These are phyloP conservation scores for Stagonosporopsis cucurbitacearum DNA, from an alignment of 2,329 filamentous ascomycete species.

Conservation along the genomic window DNA sequence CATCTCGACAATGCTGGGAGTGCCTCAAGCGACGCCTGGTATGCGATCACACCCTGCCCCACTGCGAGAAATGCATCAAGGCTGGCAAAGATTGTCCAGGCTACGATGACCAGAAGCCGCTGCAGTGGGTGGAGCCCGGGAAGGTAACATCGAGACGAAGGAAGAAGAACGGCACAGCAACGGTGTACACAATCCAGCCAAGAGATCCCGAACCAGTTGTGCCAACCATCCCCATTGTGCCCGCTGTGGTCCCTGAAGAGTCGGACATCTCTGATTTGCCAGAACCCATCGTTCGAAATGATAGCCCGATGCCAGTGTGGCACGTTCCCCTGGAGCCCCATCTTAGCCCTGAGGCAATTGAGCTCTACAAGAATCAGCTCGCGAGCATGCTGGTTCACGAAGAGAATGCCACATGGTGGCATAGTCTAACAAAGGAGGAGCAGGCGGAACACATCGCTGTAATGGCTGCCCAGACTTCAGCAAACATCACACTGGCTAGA, in stretches of 20 bases:
- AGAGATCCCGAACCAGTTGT: not conserved
- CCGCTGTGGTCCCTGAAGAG: not conserved
- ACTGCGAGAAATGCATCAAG: conserved; percentile 42
- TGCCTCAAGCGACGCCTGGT: conserved; percentile 42
- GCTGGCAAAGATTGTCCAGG: conserved; percentile 40
- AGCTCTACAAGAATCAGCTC: conserved; percentile 7
- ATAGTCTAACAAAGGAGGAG: conserved; percentile 4
- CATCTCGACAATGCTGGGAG: conserved; percentile 43
- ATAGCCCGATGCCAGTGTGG: not conserved
- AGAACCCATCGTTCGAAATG: not conserved
- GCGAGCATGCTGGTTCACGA: not conserved
- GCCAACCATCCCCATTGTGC: not conserved
- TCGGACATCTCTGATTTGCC: not conserved
- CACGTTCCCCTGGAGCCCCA: not conserved
- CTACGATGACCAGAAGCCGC: conserved; percentile 41
- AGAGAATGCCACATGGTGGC: conserved; percentile 11
- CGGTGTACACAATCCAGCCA: conserved; percentile 15
- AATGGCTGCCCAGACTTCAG: conserved; percentile 2
- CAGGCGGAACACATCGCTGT: conserved; percentile 5
- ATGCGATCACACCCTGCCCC: conserved; percentile 41
- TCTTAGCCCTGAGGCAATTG: not conserved
- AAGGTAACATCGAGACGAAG: conserved; percentile 37
- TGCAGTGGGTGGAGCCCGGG: conserved; percentile 42
- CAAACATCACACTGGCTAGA: conserved; percentile 5
- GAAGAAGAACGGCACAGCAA: conserved; percentile 24